phyloP scores from a whole-genome alignment of 768 basidiomycete species.

The Pisolithus sp. region DNA sequence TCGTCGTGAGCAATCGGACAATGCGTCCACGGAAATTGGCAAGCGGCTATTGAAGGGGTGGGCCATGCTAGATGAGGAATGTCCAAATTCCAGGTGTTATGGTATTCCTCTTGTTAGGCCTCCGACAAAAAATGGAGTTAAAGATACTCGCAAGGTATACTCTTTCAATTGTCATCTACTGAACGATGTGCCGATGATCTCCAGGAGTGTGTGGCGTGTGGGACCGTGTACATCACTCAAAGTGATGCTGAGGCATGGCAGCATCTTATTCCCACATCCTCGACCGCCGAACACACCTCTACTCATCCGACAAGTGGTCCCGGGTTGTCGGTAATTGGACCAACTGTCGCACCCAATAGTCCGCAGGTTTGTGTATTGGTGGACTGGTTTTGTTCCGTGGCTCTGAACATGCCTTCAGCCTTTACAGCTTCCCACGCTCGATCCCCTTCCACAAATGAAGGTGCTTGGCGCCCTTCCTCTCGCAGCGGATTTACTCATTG shows the following conservation, averaged over 20 bases:
- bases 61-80: conserved; percentile 89
- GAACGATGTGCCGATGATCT: conserved; percentile 2
- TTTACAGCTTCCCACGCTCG: conserved; percentile 28
- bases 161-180: background rate
- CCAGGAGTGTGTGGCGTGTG: conserved; percentile 78
- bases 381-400: background rate
- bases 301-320: background rate
- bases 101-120: conserved; percentile 82
- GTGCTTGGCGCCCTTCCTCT: conserved; percentile 12
- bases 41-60: conserved; percentile 73
- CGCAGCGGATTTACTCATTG: conserved; percentile 2
- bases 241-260: conserved; percentile 45
- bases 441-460: conserved; percentile 24
- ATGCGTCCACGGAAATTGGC: conserved; percentile 74
- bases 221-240: conserved; percentile 52
- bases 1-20: conserved; percentile 76
- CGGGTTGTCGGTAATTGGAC: conserved; percentile 9
- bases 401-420: conserved; percentile 8
- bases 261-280: conserved; percentile 31
- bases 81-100: conserved; percentile 60
- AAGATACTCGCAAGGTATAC: conserved; percentile 61
- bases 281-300: conserved; percentile 5
- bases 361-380: conserved; percentile 13
- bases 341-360: conserved; percentile 11
- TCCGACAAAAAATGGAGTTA: conserved; percentile 53